Evolutionary conservation across 1,139 yeast species (phyloP).

Genomic region (Candida sanyaensis): DNA sequence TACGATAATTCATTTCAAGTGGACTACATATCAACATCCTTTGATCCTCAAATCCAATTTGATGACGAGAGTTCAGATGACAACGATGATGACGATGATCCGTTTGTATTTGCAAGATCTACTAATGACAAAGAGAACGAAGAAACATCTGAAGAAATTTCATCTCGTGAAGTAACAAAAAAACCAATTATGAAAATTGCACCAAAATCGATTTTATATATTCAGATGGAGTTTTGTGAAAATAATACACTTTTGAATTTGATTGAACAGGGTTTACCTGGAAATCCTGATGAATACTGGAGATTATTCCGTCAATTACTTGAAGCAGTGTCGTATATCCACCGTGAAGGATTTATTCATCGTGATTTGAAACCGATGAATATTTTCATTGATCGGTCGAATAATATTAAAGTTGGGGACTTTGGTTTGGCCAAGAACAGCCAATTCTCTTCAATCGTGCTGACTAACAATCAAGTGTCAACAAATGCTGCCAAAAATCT

Average conservation of each 20-base stretch:
- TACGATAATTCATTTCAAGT: conserved; percentile 45
- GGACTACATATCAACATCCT: conserved; percentile 70
- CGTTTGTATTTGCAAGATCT: conserved; percentile 32
- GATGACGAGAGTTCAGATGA: conserved; percentile 43
- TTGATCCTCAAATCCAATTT: conserved; percentile 62
- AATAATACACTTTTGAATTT: conserved; percentile 85
- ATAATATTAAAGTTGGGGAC: conserved; percentile 92
- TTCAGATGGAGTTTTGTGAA: conserved; percentile 99
- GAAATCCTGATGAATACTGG: conserved; percentile 83
- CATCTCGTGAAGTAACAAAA: background rate
- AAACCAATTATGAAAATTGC: conserved; percentile 1
- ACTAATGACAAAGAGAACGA: conserved; percentile 12
- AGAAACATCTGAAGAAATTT: conserved; percentile 18
- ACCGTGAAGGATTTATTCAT: conserved; percentile 91
- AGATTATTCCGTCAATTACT: conserved; percentile 81
- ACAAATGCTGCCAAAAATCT: conserved; percentile 40
- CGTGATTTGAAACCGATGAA: conserved; percentile 95
- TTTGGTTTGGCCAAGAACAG: conserved; percentile 92
- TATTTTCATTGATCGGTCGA: conserved; percentile 87
- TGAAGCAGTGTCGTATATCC: conserved; percentile 91
- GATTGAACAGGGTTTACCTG: conserved; percentile 77
- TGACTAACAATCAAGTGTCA: conserved; percentile 42
- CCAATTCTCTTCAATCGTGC: conserved; percentile 44
- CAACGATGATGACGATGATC: conserved; percentile 22
- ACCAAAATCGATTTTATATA: conserved; percentile 59